These are phyloP conservation scores for Yarrowia alimentaria DNA, from an alignment of 805 yeast species.

Conservation along the genomic window DNA sequence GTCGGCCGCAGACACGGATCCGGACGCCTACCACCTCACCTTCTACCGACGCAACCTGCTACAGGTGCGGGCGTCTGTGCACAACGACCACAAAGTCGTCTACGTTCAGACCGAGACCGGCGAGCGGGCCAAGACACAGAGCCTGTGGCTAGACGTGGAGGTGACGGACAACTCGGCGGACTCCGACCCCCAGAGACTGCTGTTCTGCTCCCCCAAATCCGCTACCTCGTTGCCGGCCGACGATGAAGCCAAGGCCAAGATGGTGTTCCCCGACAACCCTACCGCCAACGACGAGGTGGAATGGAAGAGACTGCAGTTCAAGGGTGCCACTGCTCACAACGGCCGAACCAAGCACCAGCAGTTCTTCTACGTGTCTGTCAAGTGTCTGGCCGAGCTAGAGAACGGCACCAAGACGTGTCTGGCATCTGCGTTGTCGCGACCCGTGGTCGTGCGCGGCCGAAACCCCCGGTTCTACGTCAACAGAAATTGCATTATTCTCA, in stretches of 20 bases:
- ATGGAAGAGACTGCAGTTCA: slow-evolving; percentile 37
- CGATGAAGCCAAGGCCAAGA: slow-evolving; percentile 30
- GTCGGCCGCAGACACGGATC: slow-evolving; percentile 12
- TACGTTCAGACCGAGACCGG: slow-evolving; percentile 31
- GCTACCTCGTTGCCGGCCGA: slow-evolving; percentile 27
- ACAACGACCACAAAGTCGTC: slow-evolving; percentile 35
- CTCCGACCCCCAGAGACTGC: slow-evolving; percentile 30
- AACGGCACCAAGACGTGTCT: slow-evolving; percentile 33
- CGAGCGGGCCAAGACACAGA: slow-evolving; percentile 32
- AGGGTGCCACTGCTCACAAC: slow-evolving; percentile 40
- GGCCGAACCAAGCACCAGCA: slow-evolving; percentile 36
- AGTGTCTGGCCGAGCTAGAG: slow-evolving; percentile 35
- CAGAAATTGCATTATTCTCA: slow-evolving; percentile 49
- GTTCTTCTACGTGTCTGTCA: slow-evolving; percentile 32
- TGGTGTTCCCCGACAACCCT: slow-evolving; percentile 33
- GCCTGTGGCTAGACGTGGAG: slow-evolving; percentile 33
- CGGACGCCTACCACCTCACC: slow-evolving; percentile 33
- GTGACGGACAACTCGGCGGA: slow-evolving; percentile 32
- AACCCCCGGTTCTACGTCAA: slow-evolving; percentile 61
- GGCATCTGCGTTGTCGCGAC: slow-evolving; percentile 40
- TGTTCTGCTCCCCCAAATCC: slow-evolving; percentile 34
- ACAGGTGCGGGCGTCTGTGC: slow-evolving; percentile 34
- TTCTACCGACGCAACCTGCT: slow-evolving; percentile 36
- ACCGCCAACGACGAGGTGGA: slow-evolving; percentile 37
- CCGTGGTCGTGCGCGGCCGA: slow-evolving; percentile 59